A percentile compares a stretch with the other conserved stretches of the same genome.
Conservation (phyloP, 768 basidiomycete genomes). For the Psilocybe cyanescens region DNA sequence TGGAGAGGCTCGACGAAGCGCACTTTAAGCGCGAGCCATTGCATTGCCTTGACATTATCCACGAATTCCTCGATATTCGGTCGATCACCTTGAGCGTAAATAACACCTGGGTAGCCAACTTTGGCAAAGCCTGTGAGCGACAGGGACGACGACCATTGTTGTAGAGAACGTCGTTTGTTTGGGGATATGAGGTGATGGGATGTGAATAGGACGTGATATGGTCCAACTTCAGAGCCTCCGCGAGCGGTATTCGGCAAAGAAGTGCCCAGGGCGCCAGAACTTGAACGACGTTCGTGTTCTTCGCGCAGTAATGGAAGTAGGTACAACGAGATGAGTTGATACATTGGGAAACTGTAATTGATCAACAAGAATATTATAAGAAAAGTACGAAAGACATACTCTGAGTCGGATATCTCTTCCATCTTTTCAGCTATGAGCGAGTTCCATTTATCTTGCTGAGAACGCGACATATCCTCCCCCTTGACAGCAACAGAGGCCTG, state of each 20-base stretch:
- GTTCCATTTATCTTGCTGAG: slow-evolving; percentile 55
- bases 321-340: slow-evolving; percentile 59
- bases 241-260: not conserved
- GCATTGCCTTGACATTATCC: slow-evolving; percentile 70
- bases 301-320: slow-evolving; percentile 61
- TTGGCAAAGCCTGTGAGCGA: slow-evolving; percentile 70
- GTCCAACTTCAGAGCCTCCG: slow-evolving; percentile 12
- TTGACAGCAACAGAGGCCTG: slow-evolving; percentile 38
- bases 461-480: slow-evolving; percentile 48
- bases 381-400: slow-evolving; percentile 24
- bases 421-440: slow-evolving; percentile 39
- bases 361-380: not conserved
- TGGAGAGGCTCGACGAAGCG: slow-evolving; percentile 58
- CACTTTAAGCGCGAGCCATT: slow-evolving; percentile 74
- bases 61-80: slow-evolving; percentile 66
- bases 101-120: slow-evolving; percentile 75
- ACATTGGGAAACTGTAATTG: slow-evolving; percentile 57
- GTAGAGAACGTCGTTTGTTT: slow-evolving; percentile 60
- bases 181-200: slow-evolving; percentile 76
- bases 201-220: slow-evolving; percentile 66
- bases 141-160: slow-evolving; percentile 59
- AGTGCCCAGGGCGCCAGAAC: not conserved
- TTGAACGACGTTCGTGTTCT: slow-evolving; percentile 21
- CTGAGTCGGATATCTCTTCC: slow-evolving; percentile 37
- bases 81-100: slow-evolving; percentile 66